Conservation (phyloP, 1,139 yeast species). For the Candida sp. region DNA sequence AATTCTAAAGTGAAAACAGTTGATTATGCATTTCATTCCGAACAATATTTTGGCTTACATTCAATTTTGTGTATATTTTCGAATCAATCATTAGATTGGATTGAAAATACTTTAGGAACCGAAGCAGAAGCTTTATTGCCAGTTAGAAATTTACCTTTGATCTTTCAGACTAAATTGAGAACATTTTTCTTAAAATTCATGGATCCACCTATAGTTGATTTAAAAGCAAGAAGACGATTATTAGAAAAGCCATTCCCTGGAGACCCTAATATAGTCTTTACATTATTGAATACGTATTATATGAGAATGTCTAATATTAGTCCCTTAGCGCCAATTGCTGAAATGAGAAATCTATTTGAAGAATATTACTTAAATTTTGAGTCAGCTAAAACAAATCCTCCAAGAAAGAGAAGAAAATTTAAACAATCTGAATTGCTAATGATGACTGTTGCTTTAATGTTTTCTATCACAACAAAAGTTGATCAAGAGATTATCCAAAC, state of each 20-base stretch:
- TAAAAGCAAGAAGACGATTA: conserved; percentile 14
- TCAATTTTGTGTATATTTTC: conserved; percentile 37
- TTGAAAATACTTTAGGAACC: conserved; percentile 22
- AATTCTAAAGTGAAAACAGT: background rate
- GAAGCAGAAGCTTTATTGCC: conserved; percentile 21
- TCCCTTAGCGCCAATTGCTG: conserved; percentile 13
- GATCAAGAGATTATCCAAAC: conserved; percentile 11
- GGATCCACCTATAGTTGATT: conserved; percentile 27
- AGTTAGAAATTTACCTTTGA: conserved; percentile 27
- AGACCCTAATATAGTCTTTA: conserved; percentile 18
- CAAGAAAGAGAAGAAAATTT: conserved; percentile 8
- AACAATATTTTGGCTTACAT: conserved; percentile 35
- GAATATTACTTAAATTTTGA: conserved; percentile 14
- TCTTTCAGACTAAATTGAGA: conserved; percentile 18
- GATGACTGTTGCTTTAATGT: conserved; percentile 28
- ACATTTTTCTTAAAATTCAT: conserved; percentile 26
- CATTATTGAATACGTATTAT: conserved; percentile 19
- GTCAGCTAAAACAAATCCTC: conserved; percentile 1
- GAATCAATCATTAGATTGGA: conserved; percentile 32
- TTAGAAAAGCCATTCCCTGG: conserved; percentile 26
- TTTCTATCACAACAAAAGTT: conserved; percentile 20
- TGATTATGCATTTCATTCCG: conserved; percentile 4
- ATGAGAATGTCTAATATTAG: conserved; percentile 12
- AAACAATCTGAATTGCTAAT: conserved; percentile 28
- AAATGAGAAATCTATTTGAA: conserved; percentile 17